Percentiles rank a stretch among this genome's conserved stretches.
Evolutionary conservation across 2,329 filamentous ascomycete genomes (phyloP).

Genomic region (Chalara sp.): DNA sequence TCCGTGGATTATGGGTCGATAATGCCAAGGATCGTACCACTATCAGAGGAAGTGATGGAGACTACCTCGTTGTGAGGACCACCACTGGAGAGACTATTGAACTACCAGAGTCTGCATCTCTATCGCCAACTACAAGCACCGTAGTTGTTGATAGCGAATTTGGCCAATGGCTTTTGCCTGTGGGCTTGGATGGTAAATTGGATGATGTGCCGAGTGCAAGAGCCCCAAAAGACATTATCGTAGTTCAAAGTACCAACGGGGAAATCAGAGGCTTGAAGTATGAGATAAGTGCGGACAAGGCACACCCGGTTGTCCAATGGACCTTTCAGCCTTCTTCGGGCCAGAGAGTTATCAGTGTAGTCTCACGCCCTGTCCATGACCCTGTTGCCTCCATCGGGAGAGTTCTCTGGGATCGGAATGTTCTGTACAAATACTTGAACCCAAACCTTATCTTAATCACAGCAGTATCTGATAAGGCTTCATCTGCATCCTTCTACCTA

Average conservation of each 20-base stretch:
- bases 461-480: constrained; percentile 50
- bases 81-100: constrained; percentile 45
- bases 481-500: constrained; percentile 65
- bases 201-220: constrained; percentile 38
- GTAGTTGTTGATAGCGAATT: constrained; percentile 45
- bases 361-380: constrained; percentile 66
- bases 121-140: constrained; percentile 37
- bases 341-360: constrained; percentile 63
- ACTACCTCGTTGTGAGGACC: constrained; percentile 50
- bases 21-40: constrained; percentile 41
- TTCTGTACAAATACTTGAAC: constrained; percentile 96
- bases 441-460: constrained; percentile 77
- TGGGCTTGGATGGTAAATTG: constrained; percentile 41
- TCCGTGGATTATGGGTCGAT: constrained; percentile 60
- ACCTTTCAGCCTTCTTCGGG: constrained; percentile 60
- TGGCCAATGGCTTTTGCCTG: constrained; percentile 47
- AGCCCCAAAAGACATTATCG: constrained; percentile 46
- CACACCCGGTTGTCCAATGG: constrained; percentile 55
- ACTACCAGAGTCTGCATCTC: constrained; percentile 32
- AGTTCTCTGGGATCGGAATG: constrained; percentile 84
- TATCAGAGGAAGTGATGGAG: constrained; percentile 41
- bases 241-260: constrained; percentile 43
- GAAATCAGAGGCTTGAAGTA: constrained; percentile 51
- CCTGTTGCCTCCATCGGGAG: constrained; percentile 92
- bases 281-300: constrained; percentile 33